Percentiles rank a stretch among this genome's conserved stretches.
Conservation (phyloP, 441 rosid species). For the Macaranga tanarius region DNA sequence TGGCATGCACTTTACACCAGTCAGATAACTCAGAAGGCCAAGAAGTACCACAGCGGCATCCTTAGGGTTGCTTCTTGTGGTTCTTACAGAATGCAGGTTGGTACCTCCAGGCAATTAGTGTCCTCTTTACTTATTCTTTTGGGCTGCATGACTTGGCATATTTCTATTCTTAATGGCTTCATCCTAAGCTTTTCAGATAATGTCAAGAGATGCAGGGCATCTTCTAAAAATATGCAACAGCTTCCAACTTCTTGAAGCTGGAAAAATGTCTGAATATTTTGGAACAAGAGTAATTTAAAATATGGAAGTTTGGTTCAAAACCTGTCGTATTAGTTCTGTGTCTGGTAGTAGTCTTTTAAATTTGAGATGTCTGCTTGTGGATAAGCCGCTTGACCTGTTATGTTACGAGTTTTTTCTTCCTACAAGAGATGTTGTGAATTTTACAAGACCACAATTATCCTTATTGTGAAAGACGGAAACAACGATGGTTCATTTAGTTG, state of each 20-base stretch:
- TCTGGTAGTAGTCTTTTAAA: not conserved
- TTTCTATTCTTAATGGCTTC: not conserved
- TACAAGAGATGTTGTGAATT: not conserved
- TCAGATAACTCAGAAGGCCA: slow-evolving; percentile 18
- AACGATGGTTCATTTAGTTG: not conserved
- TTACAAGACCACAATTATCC: slow-evolving; percentile 1
- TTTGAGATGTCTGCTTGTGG: slow-evolving; percentile 10
- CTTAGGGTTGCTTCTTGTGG: slow-evolving; percentile 15
- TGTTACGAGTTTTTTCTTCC: not conserved
- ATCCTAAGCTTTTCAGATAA: not conserved
- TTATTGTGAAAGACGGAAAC: not conserved
- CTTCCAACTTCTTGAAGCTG: not conserved
- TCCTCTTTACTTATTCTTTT: not conserved
- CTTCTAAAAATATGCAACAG: too few species aligned
- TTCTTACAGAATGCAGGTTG: slow-evolving; percentile 16
- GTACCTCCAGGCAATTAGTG: not conserved
- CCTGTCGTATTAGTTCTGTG: not conserved
- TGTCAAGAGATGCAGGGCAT: not conserved
- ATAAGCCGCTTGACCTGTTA: not conserved
- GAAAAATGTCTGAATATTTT: not conserved
- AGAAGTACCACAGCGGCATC: slow-evolving; percentile 9
- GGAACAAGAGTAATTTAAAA: not conserved
- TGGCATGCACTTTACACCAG: slow-evolving; percentile 13
- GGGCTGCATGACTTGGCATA: not conserved
- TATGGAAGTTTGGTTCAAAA: not conserved